Evolutionary conservation across 495 filamentous ascomycete species (phyloP), one percentile per base, ranked within the genome.

Genomic region (Pyronema omphalodes): DNA sequence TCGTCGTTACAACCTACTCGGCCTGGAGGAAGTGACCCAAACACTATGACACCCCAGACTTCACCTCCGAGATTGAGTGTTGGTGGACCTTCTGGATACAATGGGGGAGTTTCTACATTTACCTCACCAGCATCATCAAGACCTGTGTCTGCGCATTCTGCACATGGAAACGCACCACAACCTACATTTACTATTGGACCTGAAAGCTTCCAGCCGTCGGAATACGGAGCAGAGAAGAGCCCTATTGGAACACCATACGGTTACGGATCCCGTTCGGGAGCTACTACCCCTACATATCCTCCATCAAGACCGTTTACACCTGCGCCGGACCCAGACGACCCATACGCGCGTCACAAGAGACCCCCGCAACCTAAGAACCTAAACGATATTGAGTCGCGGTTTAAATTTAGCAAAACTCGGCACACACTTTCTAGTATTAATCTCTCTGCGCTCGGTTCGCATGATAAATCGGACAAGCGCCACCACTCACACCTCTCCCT

Each of bases 291-390:
- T 17, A 55, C 51, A 33, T 54, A 54, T 37, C 62, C 56, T 9
- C 59, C 62, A 19, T 58, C 62, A 17, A 58, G 81, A 29, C 79
- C 86, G 14, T 83, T 84, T 56, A 87, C 85, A 40, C 88, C 86
- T 3, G 71, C 78, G 9, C 86, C 83, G 14, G 87, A 93, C 36
- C 77, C 71, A 19, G 84, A 94, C 66, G 88, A 96, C 63, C 88
- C 89, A 7, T 93, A 93, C 67, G 83, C 86, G 12, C 82, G 85
- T 53, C 81, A 76, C 62, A 88, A 82, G 61, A 81, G 88, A 14
- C 79, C 80, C 18, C 79, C 80, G 4, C 86, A 85, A 59, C 69
- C 77, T 18, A 79, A 76, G 56, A 79, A 82, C 55, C 70, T 81
- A 14, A 73, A 80, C 45, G 68, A 68, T 12, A 80, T 94, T 41